A percentile compares a stretch with the other conserved stretches of the same genome.
Conservation (phyloP, 495 filamentous ascomycete species). For the Eremomyces bilateralis region DNA sequence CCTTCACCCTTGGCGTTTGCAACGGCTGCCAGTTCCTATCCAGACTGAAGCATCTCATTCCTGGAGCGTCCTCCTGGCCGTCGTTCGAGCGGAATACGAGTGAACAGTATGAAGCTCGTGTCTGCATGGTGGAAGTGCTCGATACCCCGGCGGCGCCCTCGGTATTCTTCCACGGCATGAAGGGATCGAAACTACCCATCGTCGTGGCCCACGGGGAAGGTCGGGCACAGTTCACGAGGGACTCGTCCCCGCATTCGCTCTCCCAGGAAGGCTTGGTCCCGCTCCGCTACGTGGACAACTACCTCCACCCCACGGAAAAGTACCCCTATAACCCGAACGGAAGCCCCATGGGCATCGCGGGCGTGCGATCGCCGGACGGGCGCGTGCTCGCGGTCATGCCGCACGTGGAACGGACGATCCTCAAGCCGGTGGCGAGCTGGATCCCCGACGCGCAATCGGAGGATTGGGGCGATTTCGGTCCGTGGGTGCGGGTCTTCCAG, state of each 20-base stretch:
- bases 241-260: conserved; percentile 30
- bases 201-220: conserved; percentile 86
- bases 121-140: conserved; percentile 66
- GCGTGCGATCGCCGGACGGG: conserved; percentile 57
- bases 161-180: conserved; percentile 91
- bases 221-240: conserved; percentile 46
- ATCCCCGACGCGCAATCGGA: conserved; percentile 37
- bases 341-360: conserved; percentile 68
- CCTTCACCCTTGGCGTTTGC: conserved; percentile 87
- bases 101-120: conserved; percentile 83
- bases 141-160: conserved; percentile 38
- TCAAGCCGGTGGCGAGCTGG: conserved; percentile 64
- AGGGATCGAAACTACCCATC: conserved; percentile 63
- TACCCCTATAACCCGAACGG: conserved; percentile 95
- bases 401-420: conserved; percentile 80
- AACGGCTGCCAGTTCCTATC: conserved; percentile 95
- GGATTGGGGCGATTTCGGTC: conserved; percentile 70
- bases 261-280: conserved; percentile 39
- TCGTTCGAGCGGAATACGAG: conserved; percentile 66
- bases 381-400: conserved; percentile 90
- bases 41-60: conserved; percentile 63
- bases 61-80: conserved; percentile 70
- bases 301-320: conserved; percentile 44
- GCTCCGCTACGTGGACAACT: conserved; percentile 69
- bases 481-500: conserved; percentile 40